Base-by-base conservation (phyloP, 2,329 filamentous ascomycete genomes). In the Nannizzia gypsea region DNA sequence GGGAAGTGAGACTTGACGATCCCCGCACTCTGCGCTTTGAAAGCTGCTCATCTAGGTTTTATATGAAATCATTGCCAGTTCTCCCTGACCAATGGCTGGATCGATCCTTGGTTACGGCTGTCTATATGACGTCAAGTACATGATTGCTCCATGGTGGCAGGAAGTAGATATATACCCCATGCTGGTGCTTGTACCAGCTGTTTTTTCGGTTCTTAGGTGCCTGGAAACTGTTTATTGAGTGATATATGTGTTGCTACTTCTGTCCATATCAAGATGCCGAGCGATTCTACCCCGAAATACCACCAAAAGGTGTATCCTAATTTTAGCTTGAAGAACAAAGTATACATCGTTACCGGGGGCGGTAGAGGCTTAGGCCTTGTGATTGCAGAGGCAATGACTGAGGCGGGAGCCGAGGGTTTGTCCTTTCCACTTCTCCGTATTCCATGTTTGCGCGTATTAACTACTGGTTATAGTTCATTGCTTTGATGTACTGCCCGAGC, bases 351-450 rank as follows among this genome's bases (percentile, higher is more conserved):
- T 56, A 77, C 75, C 0, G 75, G 76, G 13, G 76, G 74, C 34
- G 76, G 69, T 2, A 68, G 74, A 52, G 75, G 76, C n/a, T 65
- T 78, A 5, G 76, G 76, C 22, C 65, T 78, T 22, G 70, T 71
- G 6, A 74, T 79, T 67, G 77, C 75, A 5, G 74, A 78, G 64
- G 76, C 74, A 13, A 65, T 80, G 57, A 72, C 76, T 55, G 75
- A 80, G 66, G 75, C 76, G 6, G 77, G 77, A 3, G 77, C 75
- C 6, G 74, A 76, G 65, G 76, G 76, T 76, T 66, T 50, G 63
- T 48, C 36, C 31, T 5, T n/a, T 17, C 6, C 17, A 1, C 2
- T 2, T 8, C 36, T 13, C 9, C 40, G 20, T 9, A 8, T 17
- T 9, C 1, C 17, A 48, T 59, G 6, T 36, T 5, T 15, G 22